These are phyloP conservation scores for Venturia asperata DNA, from an alignment of 2,329 filamentous ascomycete species.

Conservation along the genomic window DNA sequence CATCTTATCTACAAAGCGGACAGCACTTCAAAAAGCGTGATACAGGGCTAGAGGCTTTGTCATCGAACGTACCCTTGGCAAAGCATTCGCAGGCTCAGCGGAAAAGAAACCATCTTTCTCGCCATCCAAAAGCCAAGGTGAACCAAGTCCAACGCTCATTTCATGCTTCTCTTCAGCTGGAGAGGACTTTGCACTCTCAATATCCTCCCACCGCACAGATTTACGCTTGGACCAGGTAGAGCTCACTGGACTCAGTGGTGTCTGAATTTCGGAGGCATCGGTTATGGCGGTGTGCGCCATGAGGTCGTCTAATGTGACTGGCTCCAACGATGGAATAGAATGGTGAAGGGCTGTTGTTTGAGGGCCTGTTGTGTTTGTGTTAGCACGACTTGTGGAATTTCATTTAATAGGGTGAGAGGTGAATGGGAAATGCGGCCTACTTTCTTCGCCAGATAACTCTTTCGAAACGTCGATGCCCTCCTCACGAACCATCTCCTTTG, in stretches of 20 bases:
- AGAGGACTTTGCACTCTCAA: conserved; percentile 11
- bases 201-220: conserved; percentile 15
- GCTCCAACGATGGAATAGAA: background rate
- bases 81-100: background rate
- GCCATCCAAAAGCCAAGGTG: background rate
- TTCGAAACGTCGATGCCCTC: background rate
- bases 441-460: background rate
- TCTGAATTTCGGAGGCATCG: background rate
- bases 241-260: conserved; percentile 2
- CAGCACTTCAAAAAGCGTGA: background rate
- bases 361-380: background rate
- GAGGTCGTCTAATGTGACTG: background rate
- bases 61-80: background rate
- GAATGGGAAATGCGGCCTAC: background rate
- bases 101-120: background rate
- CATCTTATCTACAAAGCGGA: background rate
- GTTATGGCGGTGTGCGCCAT: background rate
- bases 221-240: conserved; percentile 12
- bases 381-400: background rate
- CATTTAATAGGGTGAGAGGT: background rate
- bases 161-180: conserved; percentile 10
- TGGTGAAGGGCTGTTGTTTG: background rate
- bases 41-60: background rate
- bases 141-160: background rate
- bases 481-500: background rate